These are phyloP conservation scores for Russula compacta DNA, from an alignment of 768 basidiomycete genomes.

Conservation along the genomic window DNA sequence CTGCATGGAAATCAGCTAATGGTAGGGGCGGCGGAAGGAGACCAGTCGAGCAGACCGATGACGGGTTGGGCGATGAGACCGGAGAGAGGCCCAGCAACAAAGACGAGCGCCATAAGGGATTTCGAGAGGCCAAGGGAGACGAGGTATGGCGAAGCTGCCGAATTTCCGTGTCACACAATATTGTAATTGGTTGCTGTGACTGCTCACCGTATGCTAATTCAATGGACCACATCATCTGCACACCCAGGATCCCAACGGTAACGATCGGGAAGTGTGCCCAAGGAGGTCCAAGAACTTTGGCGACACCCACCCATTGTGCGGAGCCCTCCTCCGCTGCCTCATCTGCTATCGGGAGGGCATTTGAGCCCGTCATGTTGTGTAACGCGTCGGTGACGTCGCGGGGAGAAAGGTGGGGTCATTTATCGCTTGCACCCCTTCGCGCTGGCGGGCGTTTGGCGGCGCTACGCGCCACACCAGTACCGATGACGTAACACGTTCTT, in stretches of 20 bases:
- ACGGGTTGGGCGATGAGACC: conserved; percentile 88
- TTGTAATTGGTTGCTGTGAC: not conserved
- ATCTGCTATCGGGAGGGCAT: conserved; percentile 37
- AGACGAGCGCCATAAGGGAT: conserved; percentile 81
- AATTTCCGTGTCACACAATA: not conserved
- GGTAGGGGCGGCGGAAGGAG: not conserved
- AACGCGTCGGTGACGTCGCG: not conserved
- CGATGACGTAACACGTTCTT: not conserved
- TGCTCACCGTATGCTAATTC: conserved; percentile 80
- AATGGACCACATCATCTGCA: conserved; percentile 87
- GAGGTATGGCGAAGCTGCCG: conserved; percentile 73
- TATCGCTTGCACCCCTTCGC: not conserved
- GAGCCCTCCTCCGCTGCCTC: conserved; percentile 32
- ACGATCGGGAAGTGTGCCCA: conserved; percentile 61
- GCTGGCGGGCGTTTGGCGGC: not conserved
- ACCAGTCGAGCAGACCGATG: conserved; percentile 44
- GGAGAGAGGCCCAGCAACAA: conserved; percentile 85
- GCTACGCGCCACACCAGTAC: too few species aligned
- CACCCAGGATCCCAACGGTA: conserved; percentile 73
- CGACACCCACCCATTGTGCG: conserved; percentile 40
- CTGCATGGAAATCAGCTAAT: conserved; percentile 21
- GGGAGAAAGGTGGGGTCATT: not conserved
- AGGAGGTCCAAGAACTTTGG: conserved; percentile 55
- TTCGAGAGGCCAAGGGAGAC: conserved; percentile 83
- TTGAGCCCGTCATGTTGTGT: conserved; percentile 42